phyloP scores from a whole-genome alignment of 2,329 filamentous ascomycete genomes.

The Blastomyces parvus region DNA sequence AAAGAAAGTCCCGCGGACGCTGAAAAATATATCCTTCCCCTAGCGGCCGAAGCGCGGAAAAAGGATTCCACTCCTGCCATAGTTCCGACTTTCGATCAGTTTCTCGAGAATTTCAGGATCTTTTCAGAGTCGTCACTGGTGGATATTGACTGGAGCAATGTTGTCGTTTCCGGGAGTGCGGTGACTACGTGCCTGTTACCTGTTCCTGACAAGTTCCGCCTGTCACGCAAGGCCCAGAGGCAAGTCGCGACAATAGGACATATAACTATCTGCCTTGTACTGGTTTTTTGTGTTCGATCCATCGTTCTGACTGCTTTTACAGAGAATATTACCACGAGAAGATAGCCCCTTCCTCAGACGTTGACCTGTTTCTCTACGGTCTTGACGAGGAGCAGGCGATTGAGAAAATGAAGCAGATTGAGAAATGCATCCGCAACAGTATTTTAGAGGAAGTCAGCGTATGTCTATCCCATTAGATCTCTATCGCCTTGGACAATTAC shows the following conservation, averaged over 20 bases:
- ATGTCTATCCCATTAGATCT: background rate
- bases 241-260: background rate
- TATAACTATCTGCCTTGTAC: background rate
- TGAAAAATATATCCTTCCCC: conserved; percentile 22
- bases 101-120: conserved; percentile 67
- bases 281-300: background rate
- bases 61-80: conserved; percentile 55
- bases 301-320: conserved; percentile 16
- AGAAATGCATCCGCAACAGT: conserved; percentile 62
- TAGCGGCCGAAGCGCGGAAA: conserved; percentile 45
- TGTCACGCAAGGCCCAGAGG: conserved; percentile 14
- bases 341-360: conserved; percentile 73
- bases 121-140: conserved; percentile 70
- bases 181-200: conserved; percentile 71
- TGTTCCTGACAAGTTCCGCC: conserved; percentile 51
- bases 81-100: conserved; percentile 58
- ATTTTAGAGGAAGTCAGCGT: conserved; percentile 69
- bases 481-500: background rate
- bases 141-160: conserved; percentile 72
- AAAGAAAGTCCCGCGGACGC: conserved; percentile 18
- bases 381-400: conserved; percentile 66
- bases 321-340: conserved; percentile 72
- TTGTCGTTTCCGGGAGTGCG: conserved; percentile 70
- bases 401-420: conserved; percentile 77
- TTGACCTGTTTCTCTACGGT: conserved; percentile 78